These are phyloP conservation scores for Raddia distichophylla DNA, from an alignment of 176 grass and related monocot species.

Conservation along the genomic window DNA sequence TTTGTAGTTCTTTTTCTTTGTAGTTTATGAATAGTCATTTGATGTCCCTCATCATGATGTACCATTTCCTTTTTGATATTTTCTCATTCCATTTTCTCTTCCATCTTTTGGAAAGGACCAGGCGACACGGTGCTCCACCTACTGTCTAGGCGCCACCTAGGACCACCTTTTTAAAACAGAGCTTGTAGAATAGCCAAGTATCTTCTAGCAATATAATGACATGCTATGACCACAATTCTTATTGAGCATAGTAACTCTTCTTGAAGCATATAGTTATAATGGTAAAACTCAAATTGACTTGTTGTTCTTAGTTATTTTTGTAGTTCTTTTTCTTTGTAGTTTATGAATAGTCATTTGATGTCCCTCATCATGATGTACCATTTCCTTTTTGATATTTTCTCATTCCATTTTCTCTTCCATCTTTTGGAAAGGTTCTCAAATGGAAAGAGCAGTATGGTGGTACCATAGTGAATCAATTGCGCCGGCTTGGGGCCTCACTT, in stretches of 20 bases:
- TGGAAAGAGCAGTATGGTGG: constrained; percentile 91
- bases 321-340: background rate
- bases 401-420: constrained; percentile 40
- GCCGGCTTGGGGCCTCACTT: constrained; percentile 85
- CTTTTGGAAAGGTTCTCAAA: constrained; percentile 71
- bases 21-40: background rate
- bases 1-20: background rate
- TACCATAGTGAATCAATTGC: constrained; percentile 81
- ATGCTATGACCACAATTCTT: too few relatives aligned
- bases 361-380: constrained; percentile 11
- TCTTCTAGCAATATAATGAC: too few relatives aligned
- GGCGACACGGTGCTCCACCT: too few relatives aligned
- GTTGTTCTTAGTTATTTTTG: too few relatives aligned
- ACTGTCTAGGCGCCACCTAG: too few relatives aligned
- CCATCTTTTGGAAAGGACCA: constrained; percentile 25
- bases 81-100: constrained; percentile 40
- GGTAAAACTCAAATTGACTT: too few relatives aligned
- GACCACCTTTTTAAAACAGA: too few relatives aligned
- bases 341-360: background rate
- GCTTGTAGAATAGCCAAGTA: too few relatives aligned
- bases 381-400: background rate
- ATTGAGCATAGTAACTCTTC: too few relatives aligned
- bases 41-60: constrained; percentile 19
- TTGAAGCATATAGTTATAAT: too few relatives aligned
- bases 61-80: background rate